These are phyloP conservation scores for Hansenula lynferdii DNA, from an alignment of 1,139 yeast species.

Conservation along the genomic window DNA sequence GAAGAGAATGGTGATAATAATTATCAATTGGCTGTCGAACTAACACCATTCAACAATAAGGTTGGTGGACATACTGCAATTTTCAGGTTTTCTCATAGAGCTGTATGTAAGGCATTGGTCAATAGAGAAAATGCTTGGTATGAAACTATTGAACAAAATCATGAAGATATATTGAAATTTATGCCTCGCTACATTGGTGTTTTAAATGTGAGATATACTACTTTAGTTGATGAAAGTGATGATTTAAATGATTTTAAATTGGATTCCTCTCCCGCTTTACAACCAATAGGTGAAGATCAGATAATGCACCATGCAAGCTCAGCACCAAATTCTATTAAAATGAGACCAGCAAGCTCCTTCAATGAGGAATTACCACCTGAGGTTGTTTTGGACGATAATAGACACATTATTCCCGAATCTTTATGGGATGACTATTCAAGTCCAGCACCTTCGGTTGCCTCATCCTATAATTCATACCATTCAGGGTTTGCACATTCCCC, in stretches of 20 bases:
- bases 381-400: conserved; percentile 82
- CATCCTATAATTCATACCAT: conserved; percentile 21
- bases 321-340: conserved; percentile 7
- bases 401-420: conserved; percentile 81
- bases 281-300: conserved; percentile 13
- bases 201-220: conserved; percentile 71
- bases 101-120: conserved; percentile 93
- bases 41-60: conserved; percentile 82
- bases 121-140: conserved; percentile 90
- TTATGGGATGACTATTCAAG: conserved; percentile 58
- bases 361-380: conserved; percentile 53
- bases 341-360: conserved; percentile 14
- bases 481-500: background rate
- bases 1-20: conserved; percentile 25
- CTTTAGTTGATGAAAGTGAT: conserved; percentile 16
- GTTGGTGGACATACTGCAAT: conserved; percentile 99
- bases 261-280: conserved; percentile 14
- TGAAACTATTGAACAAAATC: conserved; percentile 76
- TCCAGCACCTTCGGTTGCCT: conserved; percentile 48
- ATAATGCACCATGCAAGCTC: conserved; percentile 2
- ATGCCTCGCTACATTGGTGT: conserved; percentile 97
- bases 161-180: conserved; percentile 70
- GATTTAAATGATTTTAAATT: conserved; percentile 12
- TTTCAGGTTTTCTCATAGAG: conserved; percentile 82
- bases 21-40: conserved; percentile 73